phyloP scores from a whole-genome alignment of 108 stramenopile genomes.

The Seminavis robusta region DNA sequence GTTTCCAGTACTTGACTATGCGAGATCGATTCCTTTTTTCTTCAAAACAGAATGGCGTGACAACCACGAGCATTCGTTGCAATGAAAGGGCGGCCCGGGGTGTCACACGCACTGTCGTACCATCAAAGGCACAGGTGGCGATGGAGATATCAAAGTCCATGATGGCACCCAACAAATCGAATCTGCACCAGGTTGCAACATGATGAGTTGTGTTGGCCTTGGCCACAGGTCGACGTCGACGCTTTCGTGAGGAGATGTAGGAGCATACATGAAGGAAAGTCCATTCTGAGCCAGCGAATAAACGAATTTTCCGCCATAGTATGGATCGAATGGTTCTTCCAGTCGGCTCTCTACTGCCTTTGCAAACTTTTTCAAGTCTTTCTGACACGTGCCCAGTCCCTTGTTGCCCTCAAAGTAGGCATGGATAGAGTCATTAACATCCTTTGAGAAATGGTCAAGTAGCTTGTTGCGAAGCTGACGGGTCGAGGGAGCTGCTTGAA shows the following conservation, averaged over 20 bases:
- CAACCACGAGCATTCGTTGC: neutral
- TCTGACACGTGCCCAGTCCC: neutral
- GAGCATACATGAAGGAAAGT: neutral
- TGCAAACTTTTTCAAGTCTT: neutral
- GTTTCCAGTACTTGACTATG: constrained; percentile 8
- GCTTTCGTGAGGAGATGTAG: no score
- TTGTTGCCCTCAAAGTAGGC: neutral
- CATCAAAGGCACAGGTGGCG: constrained; percentile 11
- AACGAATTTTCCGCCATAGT: neutral
- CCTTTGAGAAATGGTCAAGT: neutral
- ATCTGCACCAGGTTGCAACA: constrained; percentile 9
- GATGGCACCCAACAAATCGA: constrained; percentile 4
- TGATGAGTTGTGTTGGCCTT: constrained; percentile 10
- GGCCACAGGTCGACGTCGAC: constrained; percentile 1
- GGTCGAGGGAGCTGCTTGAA: constrained; percentile 10
- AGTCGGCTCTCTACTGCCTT: no score
- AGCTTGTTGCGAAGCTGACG: neutral
- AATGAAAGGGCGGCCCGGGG: constrained; percentile 9
- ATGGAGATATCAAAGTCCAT: constrained; percentile 14
- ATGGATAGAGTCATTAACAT: no score
- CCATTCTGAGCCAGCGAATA: neutral
- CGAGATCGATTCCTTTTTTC: constrained; percentile 6
- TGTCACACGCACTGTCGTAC: neutral
- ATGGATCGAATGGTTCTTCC: no score
- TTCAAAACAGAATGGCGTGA: constrained; percentile 8